Conservation (phyloP, 2,329 filamentous ascomycete genomes). For the Fusarium paranaense region DNA sequence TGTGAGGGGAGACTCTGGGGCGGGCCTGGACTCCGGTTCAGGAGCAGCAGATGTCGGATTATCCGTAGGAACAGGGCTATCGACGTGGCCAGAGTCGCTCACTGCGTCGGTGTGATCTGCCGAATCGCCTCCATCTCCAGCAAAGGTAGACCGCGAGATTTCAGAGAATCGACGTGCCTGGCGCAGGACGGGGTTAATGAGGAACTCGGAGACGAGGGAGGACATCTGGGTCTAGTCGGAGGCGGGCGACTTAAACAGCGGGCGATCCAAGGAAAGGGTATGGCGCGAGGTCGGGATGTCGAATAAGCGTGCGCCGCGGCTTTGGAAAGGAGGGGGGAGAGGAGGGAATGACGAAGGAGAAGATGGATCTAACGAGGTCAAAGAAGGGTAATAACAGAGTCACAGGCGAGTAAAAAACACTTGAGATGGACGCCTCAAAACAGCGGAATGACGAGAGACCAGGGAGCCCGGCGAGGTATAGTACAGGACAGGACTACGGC, state of each 20-base stretch:
- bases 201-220: constrained; percentile 72
- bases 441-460: constrained; percentile 41
- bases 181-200: constrained; percentile 74
- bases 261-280: constrained; percentile 13
- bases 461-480: constrained; percentile 24
- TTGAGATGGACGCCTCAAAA: constrained; percentile 21
- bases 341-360: constrained; percentile 3
- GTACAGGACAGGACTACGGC: constrained; percentile 13
- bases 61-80: constrained; percentile 30
- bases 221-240: constrained; percentile 60
- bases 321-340: constrained; percentile 5
- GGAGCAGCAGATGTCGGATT: constrained; percentile 17
- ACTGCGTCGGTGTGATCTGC: constrained; percentile 35
- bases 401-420: constrained; percentile 18
- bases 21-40: constrained; percentile 20
- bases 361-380: constrained; percentile 9
- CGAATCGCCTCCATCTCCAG: constrained; percentile 50
- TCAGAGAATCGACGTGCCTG: constrained; percentile 74
- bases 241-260: constrained; percentile 26
- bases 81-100: constrained; percentile 31
- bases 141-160: constrained; percentile 55
- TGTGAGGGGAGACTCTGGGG: constrained; percentile 41
- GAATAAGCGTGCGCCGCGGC: constrained; percentile 18
- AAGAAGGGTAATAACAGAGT: constrained; percentile 15
- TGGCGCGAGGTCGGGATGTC: not conserved